Base-by-base conservation (phyloP, 305 asterid genomes). In the Fraxinus dipetala region DNA sequence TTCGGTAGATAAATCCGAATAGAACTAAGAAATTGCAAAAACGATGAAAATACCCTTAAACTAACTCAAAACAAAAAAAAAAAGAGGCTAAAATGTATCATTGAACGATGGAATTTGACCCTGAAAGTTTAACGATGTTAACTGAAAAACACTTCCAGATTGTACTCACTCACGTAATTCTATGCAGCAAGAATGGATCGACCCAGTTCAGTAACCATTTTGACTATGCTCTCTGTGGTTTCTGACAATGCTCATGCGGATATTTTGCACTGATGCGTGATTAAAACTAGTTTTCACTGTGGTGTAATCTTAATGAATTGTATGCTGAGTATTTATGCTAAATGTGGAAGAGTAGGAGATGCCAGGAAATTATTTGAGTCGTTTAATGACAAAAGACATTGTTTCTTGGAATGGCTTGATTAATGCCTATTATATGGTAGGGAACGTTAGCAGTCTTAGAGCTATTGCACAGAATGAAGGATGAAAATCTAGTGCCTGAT, bases 391-490 rank as follows among this genome's bases (percentile, higher is more conserved):
- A 92, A 83, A 83, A 84, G 98, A 95, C 84, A 78, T 88, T 40
- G 92, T 92, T 88, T 91, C 98, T 43, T 93, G 95, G 98, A 94
- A 92, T 87, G 89, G 95, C 84, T 82, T 94, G 91, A 86, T 93
- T 59, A 89, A 92, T 31, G 93, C 87, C 5, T 94, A 92, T 85
- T 83, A 92, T 5, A 26, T 61, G 61, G 73, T 76, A 28, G 97
- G 92, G 69, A 69, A 86, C 40, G 28, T 88, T 13, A 70, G 40
- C 31, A 90, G 90, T 86, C 40, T 73, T 89, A 75, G 77, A 80
- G 61, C 89, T 91, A 28, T 84, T 91, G 40, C 24, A 76, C 48
- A 86, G 89, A 82, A 93, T 95, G 98, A 87, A 90, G 84, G 56
- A 16, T 24, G 90, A 84, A 48, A 87, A 86, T 38, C 30, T 85